A percentile compares a stretch with the other conserved stretches of the same genome.
Conservation (phyloP, 345 rosid species). For the Salix caprea region DNA sequence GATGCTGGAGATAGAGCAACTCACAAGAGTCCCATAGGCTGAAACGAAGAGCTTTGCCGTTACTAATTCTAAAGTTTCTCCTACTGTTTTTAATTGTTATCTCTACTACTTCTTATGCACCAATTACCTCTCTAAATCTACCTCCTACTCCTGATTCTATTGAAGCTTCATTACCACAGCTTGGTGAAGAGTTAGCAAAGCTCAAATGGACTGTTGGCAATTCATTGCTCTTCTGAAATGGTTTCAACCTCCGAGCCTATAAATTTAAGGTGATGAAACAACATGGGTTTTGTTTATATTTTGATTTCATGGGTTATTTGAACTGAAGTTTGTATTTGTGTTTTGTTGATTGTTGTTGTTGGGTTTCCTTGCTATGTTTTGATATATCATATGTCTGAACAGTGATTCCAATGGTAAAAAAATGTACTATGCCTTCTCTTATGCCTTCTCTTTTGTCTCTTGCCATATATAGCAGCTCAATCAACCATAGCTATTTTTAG, state of each 20-base stretch:
- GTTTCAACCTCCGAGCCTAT: conserved; percentile 46
- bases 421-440: no score
- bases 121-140: conserved; percentile 19
- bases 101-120: conserved; percentile 29
- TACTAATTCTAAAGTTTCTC: no score
- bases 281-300: neutral
- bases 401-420: no score
- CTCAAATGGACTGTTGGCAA: conserved; percentile 22
- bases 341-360: neutral
- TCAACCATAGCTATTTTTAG: no score
- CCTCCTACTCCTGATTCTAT: conserved; percentile 13
- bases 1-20: neutral
- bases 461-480: no score
- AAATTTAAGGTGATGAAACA: conserved; percentile 39
- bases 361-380: no score
- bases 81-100: no score
- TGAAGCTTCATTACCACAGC: conserved; percentile 21
- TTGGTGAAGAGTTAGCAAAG: conserved; percentile 19
- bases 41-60: neutral
- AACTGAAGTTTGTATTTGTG: neutral
- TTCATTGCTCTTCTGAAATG: conserved; percentile 44
- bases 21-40: neutral
- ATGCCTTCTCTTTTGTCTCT: no score
- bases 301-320: neutral
- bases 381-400: no score